phyloP scores from a whole-genome alignment of 352 stramenopile genomes.

The Phytophthora hibernalis region DNA sequence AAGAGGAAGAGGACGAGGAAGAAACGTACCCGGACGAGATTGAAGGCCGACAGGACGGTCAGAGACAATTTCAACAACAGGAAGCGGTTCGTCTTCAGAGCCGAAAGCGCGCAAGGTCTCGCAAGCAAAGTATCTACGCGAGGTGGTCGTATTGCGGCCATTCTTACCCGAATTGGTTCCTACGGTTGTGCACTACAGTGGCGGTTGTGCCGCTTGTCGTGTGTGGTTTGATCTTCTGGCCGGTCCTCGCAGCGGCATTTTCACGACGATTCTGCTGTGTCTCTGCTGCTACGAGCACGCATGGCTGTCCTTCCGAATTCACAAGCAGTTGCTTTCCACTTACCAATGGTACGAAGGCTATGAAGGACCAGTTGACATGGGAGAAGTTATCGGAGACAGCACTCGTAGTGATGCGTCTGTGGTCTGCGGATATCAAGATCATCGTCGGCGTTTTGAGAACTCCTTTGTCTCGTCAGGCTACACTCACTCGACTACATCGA shows the following conservation, averaged over 20 bases:
- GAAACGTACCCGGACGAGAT: conserved; percentile 5
- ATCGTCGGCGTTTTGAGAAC: conserved; percentile 42
- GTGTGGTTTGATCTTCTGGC: conserved; percentile 45
- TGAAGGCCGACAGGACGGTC: conserved; percentile 14
- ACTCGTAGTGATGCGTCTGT: conserved; percentile 20
- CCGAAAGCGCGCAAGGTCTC: conserved; percentile 29
- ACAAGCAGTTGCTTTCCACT: conserved; percentile 48
- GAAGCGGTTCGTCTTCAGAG: conserved; percentile 19
- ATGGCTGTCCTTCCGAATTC: conserved; percentile 63
- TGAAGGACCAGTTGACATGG: conserved; percentile 19
- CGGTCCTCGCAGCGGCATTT: conserved; percentile 37
- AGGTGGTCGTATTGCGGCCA: conserved; percentile 51
- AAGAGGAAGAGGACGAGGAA: conserved; percentile 8
- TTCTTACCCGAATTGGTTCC: conserved; percentile 45
- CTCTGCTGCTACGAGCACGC: conserved; percentile 61
- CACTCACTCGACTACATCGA: conserved; percentile 44
- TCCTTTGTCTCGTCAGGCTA: conserved; percentile 38
- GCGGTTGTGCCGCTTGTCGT: conserved; percentile 40
- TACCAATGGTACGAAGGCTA: conserved; percentile 54
- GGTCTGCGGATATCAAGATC: conserved; percentile 33
- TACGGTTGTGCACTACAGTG: conserved; percentile 40
- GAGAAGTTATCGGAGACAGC: conserved; percentile 15
- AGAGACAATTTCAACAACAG: conserved; percentile 27
- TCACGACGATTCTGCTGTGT: conserved; percentile 40
- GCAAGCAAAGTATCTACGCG: conserved; percentile 50